These are phyloP conservation scores for Fistulifera solaris DNA, from an alignment of 108 stramenopile genomes.

Conservation along the genomic window DNA sequence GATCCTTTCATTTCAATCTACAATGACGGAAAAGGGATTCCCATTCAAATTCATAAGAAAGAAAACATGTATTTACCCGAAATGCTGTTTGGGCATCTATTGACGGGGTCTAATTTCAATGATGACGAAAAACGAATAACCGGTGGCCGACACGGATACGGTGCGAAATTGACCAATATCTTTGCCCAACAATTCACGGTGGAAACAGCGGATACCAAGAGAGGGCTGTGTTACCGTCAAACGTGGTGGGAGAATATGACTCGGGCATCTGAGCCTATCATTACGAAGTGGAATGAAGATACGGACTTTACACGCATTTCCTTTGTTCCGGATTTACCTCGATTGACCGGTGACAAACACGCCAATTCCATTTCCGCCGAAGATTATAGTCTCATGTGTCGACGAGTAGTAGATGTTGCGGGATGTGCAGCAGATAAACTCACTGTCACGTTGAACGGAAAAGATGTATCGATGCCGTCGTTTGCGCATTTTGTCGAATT, in stretches of 20 bases:
- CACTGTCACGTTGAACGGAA: slow-evolving; percentile 81
- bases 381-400: slow-evolving; percentile 72
- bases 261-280: slow-evolving; percentile 31
- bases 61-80: slow-evolving; percentile 87
- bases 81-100: slow-evolving; percentile 95
- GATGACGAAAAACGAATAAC: slow-evolving; percentile 90
- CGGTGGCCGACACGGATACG: slow-evolving; percentile 98
- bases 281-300: slow-evolving; percentile 12
- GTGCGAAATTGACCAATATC: slow-evolving; percentile 99
- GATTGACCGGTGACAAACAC: slow-evolving; percentile 26
- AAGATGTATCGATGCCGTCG: slow-evolving; percentile 64
- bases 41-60: slow-evolving; percentile 63
- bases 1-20: slow-evolving; percentile 53
- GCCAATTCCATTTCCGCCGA: slow-evolving; percentile 32
- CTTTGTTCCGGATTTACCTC: slow-evolving; percentile 71
- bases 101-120: slow-evolving; percentile 98
- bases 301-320: slow-evolving; percentile 64
- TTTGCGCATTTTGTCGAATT: slow-evolving; percentile 87
- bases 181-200: slow-evolving; percentile 86
- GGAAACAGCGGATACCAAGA: slow-evolving; percentile 82
- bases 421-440: slow-evolving; percentile 71
- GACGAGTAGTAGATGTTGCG: slow-evolving; percentile 80
- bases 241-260: slow-evolving; percentile 91
- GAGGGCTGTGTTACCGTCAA: slow-evolving; percentile 77
- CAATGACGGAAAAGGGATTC: slow-evolving; percentile 87